Percentiles rank a stretch among this genome's conserved stretches.
Evolutionary conservation across 2,329 filamentous ascomycete species (phyloP).

Genomic region (Boeremia lycopersici): DNA sequence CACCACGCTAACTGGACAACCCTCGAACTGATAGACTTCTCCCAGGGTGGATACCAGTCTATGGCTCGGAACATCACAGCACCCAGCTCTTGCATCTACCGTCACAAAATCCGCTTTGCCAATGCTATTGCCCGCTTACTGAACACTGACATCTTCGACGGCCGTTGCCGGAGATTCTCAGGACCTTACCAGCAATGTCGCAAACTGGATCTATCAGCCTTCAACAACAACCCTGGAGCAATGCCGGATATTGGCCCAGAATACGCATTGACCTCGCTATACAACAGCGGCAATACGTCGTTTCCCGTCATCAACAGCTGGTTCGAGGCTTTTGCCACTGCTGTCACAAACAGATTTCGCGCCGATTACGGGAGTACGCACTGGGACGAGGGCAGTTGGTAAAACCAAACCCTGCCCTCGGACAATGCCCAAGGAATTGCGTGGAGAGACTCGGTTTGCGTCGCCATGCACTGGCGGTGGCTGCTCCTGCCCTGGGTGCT

Average conservation of each 20-base stretch:
- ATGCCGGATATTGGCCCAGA: too few species aligned
- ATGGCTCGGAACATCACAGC: neutral
- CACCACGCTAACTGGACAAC: neutral
- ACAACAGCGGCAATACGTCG: too few species aligned
- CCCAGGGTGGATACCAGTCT: neutral
- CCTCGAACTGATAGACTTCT: neutral
- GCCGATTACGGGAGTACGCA: neutral
- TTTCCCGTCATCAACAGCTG: too few species aligned
- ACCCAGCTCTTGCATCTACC: neutral
- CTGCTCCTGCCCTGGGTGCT: neutral
- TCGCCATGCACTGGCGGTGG: neutral
- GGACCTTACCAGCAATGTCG: too few species aligned
- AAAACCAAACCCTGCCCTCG: neutral
- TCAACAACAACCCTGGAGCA: too few species aligned
- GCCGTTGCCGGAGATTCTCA: too few species aligned
- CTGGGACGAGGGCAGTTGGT: neutral
- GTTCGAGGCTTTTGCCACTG: neutral
- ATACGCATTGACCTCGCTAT: too few species aligned
- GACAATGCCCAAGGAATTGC: neutral
- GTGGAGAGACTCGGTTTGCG: neutral
- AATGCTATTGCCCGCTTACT: neutral
- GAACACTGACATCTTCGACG: neutral
- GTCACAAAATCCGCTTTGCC: neutral
- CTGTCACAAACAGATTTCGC: neutral
- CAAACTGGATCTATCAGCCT: too few species aligned